Base-by-base conservation (phyloP, 805 yeast species). In the Candida ascalaphidarum region DNA sequence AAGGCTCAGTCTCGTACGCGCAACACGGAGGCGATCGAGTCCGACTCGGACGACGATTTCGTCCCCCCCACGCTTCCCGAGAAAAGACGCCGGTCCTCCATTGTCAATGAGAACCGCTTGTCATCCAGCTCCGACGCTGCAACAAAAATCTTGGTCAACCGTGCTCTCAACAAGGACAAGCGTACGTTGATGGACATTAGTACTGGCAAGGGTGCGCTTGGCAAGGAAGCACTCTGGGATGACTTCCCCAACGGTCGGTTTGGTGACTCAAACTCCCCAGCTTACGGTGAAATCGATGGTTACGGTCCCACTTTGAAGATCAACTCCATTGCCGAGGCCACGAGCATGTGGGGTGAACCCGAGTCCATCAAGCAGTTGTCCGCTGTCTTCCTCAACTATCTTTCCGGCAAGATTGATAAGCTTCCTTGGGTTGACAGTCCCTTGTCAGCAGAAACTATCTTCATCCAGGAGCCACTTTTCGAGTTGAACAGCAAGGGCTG, bases 281-380 rank as follows among this genome's bases (percentile, higher is more conserved):
- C 97, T 1, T 89, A 82, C 55, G 98, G 97, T 63, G 96, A 89
- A 58, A 84, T 89, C 43, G 96, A 88, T 52, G 97, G 97, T 17
- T 92, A 89, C 52, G 97, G 97, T 2, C 95, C 96, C 1, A 74
- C 81, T 3, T 69, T 92, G 44, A 88, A 88, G 46, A 77, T 84
- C 4, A 70, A 79, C 26, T 39, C 61, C 6, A 68, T 76, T 9
- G 65, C 70, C 21, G 73, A 68, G 44, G 94, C 94, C 1, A 61
- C 68, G 27, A 73, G 71, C 30, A 61, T 75, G 12, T 88, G 96
- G 96, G 95, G 95, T 0, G 59, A 65, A 29, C 95, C 96, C 4
- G 69, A 61, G 18, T 61, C 64, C 10, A 39, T 58, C 3, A 46
- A 56, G 4, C 95, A 86, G 48, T 53, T 88, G 26, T 64, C 81